Conservation (phyloP, 1,284 basidiomycete genomes). For the Cystobasidium slooffiae region DNA sequence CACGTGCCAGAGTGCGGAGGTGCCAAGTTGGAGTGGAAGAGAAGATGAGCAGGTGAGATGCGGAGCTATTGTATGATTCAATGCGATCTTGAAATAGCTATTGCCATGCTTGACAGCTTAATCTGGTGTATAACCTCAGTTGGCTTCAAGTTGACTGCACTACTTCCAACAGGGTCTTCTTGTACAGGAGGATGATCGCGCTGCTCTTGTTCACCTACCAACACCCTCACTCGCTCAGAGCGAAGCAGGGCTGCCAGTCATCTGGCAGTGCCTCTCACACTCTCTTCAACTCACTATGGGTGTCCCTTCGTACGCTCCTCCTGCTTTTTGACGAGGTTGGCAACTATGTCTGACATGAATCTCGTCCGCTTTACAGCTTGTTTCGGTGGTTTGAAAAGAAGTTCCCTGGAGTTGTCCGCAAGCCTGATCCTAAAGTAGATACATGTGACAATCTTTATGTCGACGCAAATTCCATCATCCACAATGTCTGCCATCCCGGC, state of each 20-base stretch:
- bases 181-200: background rate
- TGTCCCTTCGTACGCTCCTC: constrained; percentile 34
- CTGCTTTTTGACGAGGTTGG: background rate
- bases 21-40: background rate
- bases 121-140: no score
- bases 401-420: constrained; percentile 38
- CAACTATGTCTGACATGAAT: background rate
- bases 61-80: background rate
- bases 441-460: constrained; percentile 43
- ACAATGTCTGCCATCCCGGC: constrained; percentile 36
- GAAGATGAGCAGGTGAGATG: background rate
- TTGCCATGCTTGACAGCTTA: no score
- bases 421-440: constrained; percentile 17
- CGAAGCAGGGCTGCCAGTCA: constrained; percentile 4
- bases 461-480: constrained; percentile 42
- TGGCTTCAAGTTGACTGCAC: no score
- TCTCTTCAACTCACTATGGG: constrained; percentile 10
- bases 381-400: constrained; percentile 42
- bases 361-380: constrained; percentile 12
- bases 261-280: background rate
- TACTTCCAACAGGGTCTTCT: no score
- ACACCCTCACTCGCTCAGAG: background rate
- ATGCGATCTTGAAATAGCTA: no score
- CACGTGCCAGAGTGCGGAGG: background rate
- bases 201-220: background rate